Conservation (phyloP, 2,329 filamentous ascomycete species). For the Teratosphaeria zuluensis region DNA sequence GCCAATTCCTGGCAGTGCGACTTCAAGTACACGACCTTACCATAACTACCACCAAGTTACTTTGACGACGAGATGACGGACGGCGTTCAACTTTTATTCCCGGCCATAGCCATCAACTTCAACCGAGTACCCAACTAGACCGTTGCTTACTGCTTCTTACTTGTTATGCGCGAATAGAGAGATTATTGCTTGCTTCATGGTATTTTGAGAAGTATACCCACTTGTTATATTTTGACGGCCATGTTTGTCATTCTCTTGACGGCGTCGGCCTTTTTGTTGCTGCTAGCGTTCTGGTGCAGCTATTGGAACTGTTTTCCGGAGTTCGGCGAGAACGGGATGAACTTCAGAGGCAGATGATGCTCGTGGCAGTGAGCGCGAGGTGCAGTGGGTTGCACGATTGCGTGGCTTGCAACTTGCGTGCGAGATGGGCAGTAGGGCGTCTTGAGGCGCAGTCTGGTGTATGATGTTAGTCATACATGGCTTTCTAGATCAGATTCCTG, state of each 20-base stretch:
- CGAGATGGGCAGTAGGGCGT: not conserved
- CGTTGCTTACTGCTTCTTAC: slow-evolving; percentile 1
- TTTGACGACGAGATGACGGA: slow-evolving; percentile 10
- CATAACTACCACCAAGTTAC: not conserved
- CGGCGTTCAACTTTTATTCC: slow-evolving; percentile 1
- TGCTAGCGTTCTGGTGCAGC: not conserved
- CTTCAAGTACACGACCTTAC: not conserved
- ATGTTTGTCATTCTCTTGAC: not conserved
- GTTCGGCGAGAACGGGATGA: not conserved
- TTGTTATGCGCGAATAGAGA: not conserved
- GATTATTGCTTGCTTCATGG: not conserved
- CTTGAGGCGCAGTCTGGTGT: not conserved
- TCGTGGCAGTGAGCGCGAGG: not conserved
- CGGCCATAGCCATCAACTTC: not conserved
- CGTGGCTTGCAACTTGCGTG: not conserved
- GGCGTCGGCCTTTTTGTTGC: not conserved
- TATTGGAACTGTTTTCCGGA: not conserved
- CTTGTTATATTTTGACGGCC: not conserved
- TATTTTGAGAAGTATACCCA: slow-evolving; percentile 3
- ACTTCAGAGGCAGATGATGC: not conserved
- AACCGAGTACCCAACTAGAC: slow-evolving; percentile 6
- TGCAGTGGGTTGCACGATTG: not conserved
- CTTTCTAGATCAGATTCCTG: not conserved
- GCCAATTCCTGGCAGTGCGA: not conserved
- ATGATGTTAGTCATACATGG: not conserved